Conservation (phyloP, 306 rosid genomes). For the Prunus armeniaca region DNA sequence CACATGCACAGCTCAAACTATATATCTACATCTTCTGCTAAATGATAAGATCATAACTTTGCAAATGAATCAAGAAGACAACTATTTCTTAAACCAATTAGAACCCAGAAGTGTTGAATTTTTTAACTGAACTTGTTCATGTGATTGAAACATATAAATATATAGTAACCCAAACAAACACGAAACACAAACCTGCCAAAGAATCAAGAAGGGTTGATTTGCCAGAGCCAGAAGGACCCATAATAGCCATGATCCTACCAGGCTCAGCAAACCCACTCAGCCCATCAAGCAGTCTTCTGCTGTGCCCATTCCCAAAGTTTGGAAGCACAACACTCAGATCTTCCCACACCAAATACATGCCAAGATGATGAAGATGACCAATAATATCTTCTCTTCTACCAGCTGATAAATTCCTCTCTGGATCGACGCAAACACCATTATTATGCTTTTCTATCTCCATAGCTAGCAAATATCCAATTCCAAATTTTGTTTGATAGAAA, state of each 20-base stretch:
- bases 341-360: conserved; percentile 79
- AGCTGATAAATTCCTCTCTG: conserved; percentile 1
- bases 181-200: conserved; percentile 54
- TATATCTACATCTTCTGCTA: no score
- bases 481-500: not conserved
- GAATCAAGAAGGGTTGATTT: conserved; percentile 95
- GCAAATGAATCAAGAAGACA: not conserved
- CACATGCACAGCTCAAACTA: no score
- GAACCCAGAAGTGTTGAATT: not conserved
- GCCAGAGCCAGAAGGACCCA: conserved; percentile 99
- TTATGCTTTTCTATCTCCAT: not conserved
- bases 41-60: no score
- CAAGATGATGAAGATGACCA: not conserved
- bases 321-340: conserved; percentile 70
- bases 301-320: conserved; percentile 61
- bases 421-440: not conserved
- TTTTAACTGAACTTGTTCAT: not conserved
- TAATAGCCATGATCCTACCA: conserved; percentile 78
- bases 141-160: not conserved
- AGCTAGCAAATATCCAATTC: not conserved
- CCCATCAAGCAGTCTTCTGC: conserved; percentile 65
- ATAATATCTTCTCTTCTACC: not conserved
- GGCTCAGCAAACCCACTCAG: conserved; percentile 84
- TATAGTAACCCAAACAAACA: not conserved
- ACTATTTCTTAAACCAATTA: not conserved